A percentile compares a stretch with the other conserved stretches of the same genome.
Conservation (phyloP, 2,329 filamentous ascomycete genomes). For the Calonectria pauciramosa region DNA sequence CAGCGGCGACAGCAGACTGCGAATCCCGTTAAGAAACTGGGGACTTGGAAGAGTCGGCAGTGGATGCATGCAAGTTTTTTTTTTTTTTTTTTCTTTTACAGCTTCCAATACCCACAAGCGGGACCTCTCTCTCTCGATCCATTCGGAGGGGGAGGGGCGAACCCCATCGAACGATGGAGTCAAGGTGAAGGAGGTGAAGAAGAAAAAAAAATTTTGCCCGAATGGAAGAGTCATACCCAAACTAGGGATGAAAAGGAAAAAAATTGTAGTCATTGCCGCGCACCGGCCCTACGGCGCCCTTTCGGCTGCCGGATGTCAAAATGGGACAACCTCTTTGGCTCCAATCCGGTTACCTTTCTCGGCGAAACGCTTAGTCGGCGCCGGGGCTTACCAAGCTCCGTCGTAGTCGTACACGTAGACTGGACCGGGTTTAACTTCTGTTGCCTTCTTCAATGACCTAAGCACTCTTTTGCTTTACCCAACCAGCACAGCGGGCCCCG, state of each 20-base stretch:
- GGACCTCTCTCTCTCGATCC: neutral
- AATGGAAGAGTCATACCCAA: neutral
- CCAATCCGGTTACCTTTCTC: neutral
- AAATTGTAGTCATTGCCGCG: neutral
- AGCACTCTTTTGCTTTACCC: neutral
- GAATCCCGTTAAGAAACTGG: conserved; percentile 1
- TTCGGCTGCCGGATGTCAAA: conserved; percentile 6
- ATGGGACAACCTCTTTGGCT: neutral
- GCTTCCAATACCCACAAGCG: neutral
- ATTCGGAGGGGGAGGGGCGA: neutral
- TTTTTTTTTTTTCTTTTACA: neutral
- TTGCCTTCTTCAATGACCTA: conserved; percentile 5
- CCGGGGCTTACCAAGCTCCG: conserved; percentile 13
- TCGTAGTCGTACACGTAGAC: neutral
- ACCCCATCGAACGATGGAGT: conserved; percentile 8
- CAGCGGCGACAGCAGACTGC: neutral
- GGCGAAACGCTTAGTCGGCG: conserved; percentile 13
- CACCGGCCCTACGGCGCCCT: conserved; percentile 13
- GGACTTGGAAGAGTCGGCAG: neutral
- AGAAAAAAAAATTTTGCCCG: neutral
- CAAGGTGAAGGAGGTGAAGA: neutral
- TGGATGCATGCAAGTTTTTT: conserved; percentile 14
- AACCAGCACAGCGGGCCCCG: neutral
- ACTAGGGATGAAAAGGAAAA: neutral
- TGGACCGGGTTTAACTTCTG: neutral